Percentiles rank a stretch among this genome's conserved stretches.
Evolutionary conservation across 352 stramenopile genomes (phyloP).

Genomic region (Pythium pectinolyticum): DNA sequence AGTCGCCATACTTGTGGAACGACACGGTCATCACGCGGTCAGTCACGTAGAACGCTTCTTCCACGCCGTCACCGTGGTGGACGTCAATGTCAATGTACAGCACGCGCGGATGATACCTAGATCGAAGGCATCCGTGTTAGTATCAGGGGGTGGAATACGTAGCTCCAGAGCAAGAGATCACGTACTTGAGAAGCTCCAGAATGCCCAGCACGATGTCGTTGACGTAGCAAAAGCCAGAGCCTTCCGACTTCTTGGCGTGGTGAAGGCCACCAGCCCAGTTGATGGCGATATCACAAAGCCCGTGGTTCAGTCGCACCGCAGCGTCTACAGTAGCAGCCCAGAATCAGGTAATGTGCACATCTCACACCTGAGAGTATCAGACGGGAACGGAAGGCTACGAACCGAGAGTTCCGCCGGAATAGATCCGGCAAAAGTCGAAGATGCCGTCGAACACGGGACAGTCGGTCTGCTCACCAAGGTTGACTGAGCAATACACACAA

Average conservation of each 20-base stretch:
- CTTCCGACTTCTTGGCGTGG: constrained; percentile 98
- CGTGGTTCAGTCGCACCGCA: constrained; percentile 96
- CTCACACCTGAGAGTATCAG: too few relatives aligned
- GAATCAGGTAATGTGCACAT: constrained; percentile 1
- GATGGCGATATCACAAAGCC: constrained; percentile 95
- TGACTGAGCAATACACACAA: constrained; percentile 63
- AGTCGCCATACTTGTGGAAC: constrained; percentile 99
- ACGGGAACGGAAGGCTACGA: not conserved
- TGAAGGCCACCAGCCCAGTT: constrained; percentile 98
- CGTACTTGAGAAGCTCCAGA: constrained; percentile 97
- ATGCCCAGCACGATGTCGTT: constrained; percentile 99
- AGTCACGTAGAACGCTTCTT: constrained; percentile 96
- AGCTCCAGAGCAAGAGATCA: not conserved
- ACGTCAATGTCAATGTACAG: constrained; percentile 99
- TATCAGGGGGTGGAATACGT: not conserved
- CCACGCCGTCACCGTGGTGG: constrained; percentile 97
- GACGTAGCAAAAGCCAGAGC: constrained; percentile 95
- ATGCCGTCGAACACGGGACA: constrained; percentile 99
- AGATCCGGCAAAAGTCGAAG: constrained; percentile 98
- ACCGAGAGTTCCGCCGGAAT: constrained; percentile 94
- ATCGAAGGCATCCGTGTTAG: not conserved
- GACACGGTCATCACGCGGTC: constrained; percentile 99
- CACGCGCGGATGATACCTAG: constrained; percentile 90
- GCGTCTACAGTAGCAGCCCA: constrained; percentile 65
- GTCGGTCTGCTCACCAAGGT: constrained; percentile 96